Evolutionary conservation across 2,329 filamentous ascomycete species (phyloP).

Genomic region (Rutstroemia sp.): DNA sequence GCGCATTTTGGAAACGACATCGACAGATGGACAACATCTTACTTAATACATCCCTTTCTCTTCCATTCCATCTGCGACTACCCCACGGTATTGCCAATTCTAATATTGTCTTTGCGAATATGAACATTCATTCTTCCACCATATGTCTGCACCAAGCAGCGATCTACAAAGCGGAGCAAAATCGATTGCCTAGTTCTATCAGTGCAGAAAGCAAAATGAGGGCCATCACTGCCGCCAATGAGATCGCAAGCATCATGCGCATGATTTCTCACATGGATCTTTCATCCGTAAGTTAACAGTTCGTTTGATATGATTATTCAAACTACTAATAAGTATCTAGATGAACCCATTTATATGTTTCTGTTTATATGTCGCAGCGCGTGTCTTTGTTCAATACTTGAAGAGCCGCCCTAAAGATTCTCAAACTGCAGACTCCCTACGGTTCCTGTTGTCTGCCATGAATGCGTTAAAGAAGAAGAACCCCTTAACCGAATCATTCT

Average conservation of each 20-base stretch:
- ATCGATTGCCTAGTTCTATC: conserved; percentile 67
- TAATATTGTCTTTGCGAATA: conserved; percentile 89
- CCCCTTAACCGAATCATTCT: conserved; percentile 86
- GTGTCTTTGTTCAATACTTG: conserved; percentile 94
- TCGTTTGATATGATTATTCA: background rate
- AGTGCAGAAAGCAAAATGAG: conserved; percentile 85
- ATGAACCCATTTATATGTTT: conserved; percentile 96
- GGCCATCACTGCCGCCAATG: conserved; percentile 87
- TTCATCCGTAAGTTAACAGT: conserved; percentile 54
- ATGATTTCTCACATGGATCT: conserved; percentile 89
- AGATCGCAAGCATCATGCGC: conserved; percentile 92
- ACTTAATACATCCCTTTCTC: conserved; percentile 73
- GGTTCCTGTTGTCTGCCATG: conserved; percentile 87
- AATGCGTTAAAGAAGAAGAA: conserved; percentile 81
- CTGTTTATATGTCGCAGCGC: conserved; percentile 89
- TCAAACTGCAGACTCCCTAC: conserved; percentile 71
- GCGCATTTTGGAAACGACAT: conserved; percentile 93
- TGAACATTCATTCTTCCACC: conserved; percentile 93
- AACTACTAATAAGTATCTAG: conserved; percentile 38
- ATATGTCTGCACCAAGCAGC: conserved; percentile 98
- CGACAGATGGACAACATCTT: conserved; percentile 83
- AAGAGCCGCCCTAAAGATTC: conserved; percentile 85
- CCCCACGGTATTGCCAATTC: conserved; percentile 68
- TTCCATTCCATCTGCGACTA: conserved; percentile 75
- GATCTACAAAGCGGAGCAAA: conserved; percentile 94